Evolutionary conservation across 2,329 filamentous ascomycete genomes (phyloP).

Genomic region (Colletotrichum sidae): DNA sequence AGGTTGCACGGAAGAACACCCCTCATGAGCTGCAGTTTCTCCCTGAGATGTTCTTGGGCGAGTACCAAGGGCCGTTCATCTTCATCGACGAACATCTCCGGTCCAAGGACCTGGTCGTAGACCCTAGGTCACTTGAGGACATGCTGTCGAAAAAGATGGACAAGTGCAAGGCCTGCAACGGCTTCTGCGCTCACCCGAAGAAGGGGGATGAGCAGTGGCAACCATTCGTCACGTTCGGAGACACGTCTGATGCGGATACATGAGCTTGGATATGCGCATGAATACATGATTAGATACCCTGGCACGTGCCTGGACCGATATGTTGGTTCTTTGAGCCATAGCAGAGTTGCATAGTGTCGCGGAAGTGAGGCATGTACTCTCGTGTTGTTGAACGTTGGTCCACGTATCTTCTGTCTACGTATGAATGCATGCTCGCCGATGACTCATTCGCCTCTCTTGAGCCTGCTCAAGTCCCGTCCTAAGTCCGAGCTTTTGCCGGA

Average conservation of each 20-base stretch:
- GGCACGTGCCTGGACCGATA: constrained; percentile 10
- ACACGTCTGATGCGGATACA: constrained; percentile 3
- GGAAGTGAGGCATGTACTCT: too few species aligned
- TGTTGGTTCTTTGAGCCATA: neutral
- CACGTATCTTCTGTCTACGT: too few species aligned
- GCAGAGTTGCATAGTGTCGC: too few species aligned
- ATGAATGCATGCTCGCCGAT: constrained; percentile 9
- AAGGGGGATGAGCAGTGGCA: constrained; percentile 14
- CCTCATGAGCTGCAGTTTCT: constrained; percentile 23
- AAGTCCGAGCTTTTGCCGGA: constrained; percentile 19
- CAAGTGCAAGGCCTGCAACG: constrained; percentile 34
- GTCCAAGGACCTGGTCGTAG: constrained; percentile 42
- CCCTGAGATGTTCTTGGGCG: constrained; percentile 28
- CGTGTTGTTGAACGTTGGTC: too few species aligned
- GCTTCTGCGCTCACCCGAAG: constrained; percentile 33
- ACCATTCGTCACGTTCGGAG: constrained; percentile 11
- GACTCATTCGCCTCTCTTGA: constrained; percentile 22
- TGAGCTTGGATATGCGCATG: constrained; percentile 13
- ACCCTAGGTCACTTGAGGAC: constrained; percentile 29
- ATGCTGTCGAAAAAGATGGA: constrained; percentile 36
- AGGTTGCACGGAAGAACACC: constrained; percentile 24
- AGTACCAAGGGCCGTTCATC: constrained; percentile 35
- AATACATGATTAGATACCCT: constrained; percentile 33
- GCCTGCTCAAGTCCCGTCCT: neutral
- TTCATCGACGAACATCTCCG: constrained; percentile 36